These are phyloP conservation scores for Anethum foeniculum DNA, from an alignment of 140 eudicot species.

Conservation along the genomic window DNA sequence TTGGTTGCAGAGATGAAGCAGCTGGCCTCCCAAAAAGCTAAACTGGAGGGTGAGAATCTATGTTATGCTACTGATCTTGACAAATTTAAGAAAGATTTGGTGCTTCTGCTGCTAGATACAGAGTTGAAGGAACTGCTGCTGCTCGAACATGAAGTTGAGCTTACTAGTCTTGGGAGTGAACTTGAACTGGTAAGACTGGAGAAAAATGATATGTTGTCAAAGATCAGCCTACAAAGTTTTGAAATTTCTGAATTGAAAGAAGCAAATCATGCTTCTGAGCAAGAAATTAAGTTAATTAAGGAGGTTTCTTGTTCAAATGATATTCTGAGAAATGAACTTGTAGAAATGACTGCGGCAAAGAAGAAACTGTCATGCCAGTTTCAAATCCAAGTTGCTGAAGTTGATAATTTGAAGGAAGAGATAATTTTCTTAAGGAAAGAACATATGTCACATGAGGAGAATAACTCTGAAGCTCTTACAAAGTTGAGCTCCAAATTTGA, in stretches of 20 bases:
- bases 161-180: slow-evolving; percentile 16
- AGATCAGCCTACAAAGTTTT: slow-evolving; percentile 5
- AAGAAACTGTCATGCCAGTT: slow-evolving; percentile 18
- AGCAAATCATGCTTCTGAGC: slow-evolving; percentile 10
- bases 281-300: slow-evolving; percentile 18
- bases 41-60: slow-evolving; percentile 26
- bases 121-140: slow-evolving; percentile 34
- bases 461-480: slow-evolving; percentile 19
- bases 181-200: slow-evolving; percentile 22
- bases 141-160: slow-evolving; percentile 39
- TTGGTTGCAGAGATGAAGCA: slow-evolving; percentile 47
- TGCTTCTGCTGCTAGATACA: slow-evolving; percentile 27
- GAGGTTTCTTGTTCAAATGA: slow-evolving; percentile 18
- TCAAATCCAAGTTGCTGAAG: slow-evolving; percentile 23
- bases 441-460: slow-evolving; percentile 24
- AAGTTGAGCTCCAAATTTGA: slow-evolving; percentile 18
- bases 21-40: slow-evolving; percentile 26
- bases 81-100: slow-evolving; percentile 29
- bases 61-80: slow-evolving; percentile 29
- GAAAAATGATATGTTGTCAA: slow-evolving; percentile 11
- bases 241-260: slow-evolving; percentile 7
- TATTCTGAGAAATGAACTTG: slow-evolving; percentile 19
- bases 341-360: slow-evolving; percentile 19
- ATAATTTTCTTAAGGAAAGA: slow-evolving; percentile 26
- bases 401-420: slow-evolving; percentile 23